Evolutionary conservation across 1,284 basidiomycete genomes (phyloP), one percentile per base, ranked within the genome.

Genomic region (Cutaneotrichosporon dermatis): DNA sequence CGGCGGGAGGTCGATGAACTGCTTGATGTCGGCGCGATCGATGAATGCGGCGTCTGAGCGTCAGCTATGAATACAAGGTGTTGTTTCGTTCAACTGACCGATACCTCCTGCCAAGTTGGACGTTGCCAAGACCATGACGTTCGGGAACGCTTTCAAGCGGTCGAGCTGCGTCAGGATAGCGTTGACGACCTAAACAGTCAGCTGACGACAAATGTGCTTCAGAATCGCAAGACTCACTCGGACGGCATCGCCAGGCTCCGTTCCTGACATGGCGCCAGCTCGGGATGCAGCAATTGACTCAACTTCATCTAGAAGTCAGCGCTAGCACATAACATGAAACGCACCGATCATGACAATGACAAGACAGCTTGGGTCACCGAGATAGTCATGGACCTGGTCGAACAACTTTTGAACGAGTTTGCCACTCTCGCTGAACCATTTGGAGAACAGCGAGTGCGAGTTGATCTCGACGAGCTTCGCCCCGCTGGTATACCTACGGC

Each of bases 391-490:
- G 51, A 99, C 91, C 59, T 85, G 89, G 52, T 84, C 85, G 73
- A 99, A 99, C 13, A 99, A 81, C 58, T 89, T 85, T 71, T 99
- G 94, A 0, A 99, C 96, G 12, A 99, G 86, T 78, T 99, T 99
- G 35, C 96, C 96, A 0, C 92, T 95, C 74, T 99, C 96, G 1
- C 92, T 96, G 79, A 99, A 99, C 93, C 93, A 96, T 66, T 92
- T 89, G 6, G 90, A 93, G 75, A 97, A 96, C 6, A 96, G 82
- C 1, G 92, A 96, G 78, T 97, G 93, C 0, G 93, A 93, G 72
- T 99, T 99, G 76, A 99, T 97, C 76, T 99, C 96, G 50, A 99
- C 85, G 3, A 99, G 81, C 58, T 90, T 88, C 35, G 91, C 86
- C 74, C 89, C 83, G 0, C 88, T 81, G 73, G 33, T 25, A 33